Evolutionary conservation across 768 basidiomycete species (phyloP), one percentile per base, ranked within the genome.

Genomic region (Suillus clintonianus): DNA sequence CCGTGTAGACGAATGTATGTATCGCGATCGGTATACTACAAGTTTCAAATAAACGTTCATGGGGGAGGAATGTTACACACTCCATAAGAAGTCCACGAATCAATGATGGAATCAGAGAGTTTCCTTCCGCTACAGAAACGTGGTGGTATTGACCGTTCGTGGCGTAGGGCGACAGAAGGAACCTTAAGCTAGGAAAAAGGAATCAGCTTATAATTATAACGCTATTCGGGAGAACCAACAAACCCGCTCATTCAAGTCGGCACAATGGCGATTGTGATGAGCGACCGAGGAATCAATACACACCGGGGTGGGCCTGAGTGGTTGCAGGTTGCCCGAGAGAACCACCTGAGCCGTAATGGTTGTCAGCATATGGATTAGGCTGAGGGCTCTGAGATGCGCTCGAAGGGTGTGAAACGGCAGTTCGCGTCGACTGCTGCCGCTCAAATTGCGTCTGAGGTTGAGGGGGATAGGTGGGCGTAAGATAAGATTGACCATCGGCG

Each of bases 241-340:
- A 47, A 62, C 60, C 27, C 34, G 50, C 42, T 57, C 61, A 43
- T 47, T 62, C 36, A 43, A 37, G 30, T 62, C 36, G 53, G 39
- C 17, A 47, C 36, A 34, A 62, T 55, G 50, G 61, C 42, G 30
- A 64, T 19, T 39, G 54, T 39, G 32, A 50, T n/a, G 54, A 41
- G 48, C 48, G 27, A 24, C 32, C 27, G 5, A 45, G 10, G n/a
- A 32, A 6, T 70, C 64, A 72, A 60, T 65, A 83, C 79, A 79
- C 75, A 85, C 82, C 83, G 67, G 83, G 80, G 74, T 83, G 84
- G 64, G 78, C 67, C 69, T 83, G 82, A 30, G 68, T 76, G 43
- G 69, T 75, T 48, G 74, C 68, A 4, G 83, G 82, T 55, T 74
- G 73, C 55, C 79, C 75, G 48, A 81, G 59, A 41, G 72, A 72